Evolutionary conservation across 179 eudicot genomes (phyloP), one percentile per base, ranked within the genome.

Genomic region (Pouteria campechiana): DNA sequence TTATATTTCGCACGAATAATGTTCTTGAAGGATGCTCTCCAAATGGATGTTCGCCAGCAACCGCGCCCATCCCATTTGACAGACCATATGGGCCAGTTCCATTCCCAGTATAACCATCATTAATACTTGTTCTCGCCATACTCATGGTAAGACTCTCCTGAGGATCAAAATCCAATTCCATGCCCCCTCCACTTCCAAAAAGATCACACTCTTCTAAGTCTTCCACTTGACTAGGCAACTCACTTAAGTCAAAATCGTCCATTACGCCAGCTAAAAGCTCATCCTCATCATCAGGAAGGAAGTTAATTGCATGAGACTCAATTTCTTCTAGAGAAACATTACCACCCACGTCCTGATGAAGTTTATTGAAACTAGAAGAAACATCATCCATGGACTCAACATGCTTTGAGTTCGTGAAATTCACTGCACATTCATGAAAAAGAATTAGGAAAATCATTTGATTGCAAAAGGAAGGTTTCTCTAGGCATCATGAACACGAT

Each of bases 21-120:
- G 95, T 85, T 59, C 95, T 67, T 11, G 95, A 85, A 48, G 95
- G 95, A 60, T 85, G 93, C 51, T 85, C 93, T 21, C 93, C 93
- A 36, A 58, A 72, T 14, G 93, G 92, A 59, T 78, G 95, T 35
- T 85, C 93, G 47, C 87, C 92, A 16, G 81, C 75, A 68, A 78
- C 72, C 36, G 81, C 54, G 32, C 83, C 96, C 23, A 39, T 70
- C 22, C 72, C 72, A 62, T 70, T 75, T 29, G 84, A 25, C 12
- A 68, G 60, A 41, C 60, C 78, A 46, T 35, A 70, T 11, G 66
- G 67, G 25, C 68, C 41, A 63, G 70, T 52, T 44, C 86, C 81
- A 51, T 81, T 77, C 22, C 74, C 71, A 44, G 54, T 27, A 34
- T 58, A 53, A 65, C 74, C 83, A 53, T 85, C 87, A 49, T 77